Conservation (phyloP, 257 asterid genomes). For the Asclepias syriaca region DNA sequence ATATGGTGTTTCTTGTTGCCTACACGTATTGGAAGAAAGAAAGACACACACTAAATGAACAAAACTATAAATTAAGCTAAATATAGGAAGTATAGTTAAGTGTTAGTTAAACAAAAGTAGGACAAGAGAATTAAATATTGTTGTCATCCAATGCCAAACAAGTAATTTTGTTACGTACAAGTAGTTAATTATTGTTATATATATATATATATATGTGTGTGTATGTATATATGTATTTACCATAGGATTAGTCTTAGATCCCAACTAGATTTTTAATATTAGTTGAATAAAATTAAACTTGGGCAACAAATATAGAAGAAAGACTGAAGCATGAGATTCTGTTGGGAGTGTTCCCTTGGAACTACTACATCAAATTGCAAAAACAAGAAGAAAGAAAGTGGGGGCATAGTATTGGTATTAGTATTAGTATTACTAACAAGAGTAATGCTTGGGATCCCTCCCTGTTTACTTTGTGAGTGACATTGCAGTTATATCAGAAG, state of each 20-base stretch:
- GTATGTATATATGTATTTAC: too few relatives aligned
- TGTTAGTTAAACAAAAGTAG: conserved; percentile 9
- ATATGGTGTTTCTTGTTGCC: not conserved
- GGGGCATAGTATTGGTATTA: conserved; percentile 5
- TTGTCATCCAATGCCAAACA: conserved; percentile 12
- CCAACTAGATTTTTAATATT: not conserved
- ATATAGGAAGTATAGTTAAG: not conserved
- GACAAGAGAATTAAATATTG: conserved; percentile 2
- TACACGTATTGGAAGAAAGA: not conserved
- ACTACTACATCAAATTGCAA: conserved; percentile 19
- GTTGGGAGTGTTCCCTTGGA: conserved; percentile 52
- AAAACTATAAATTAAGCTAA: not conserved
- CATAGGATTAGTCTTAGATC: not conserved
- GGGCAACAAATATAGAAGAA: conserved; percentile 41
- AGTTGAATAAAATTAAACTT: not conserved
- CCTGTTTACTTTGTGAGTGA: not conserved
- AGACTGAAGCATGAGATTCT: conserved; percentile 46
- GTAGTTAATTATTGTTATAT: too few relatives aligned
- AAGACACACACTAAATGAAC: not conserved
- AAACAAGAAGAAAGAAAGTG: not conserved
- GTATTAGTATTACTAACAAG: not conserved
- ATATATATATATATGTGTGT: too few relatives aligned
- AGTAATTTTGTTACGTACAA: conserved; percentile 13
- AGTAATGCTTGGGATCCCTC: conserved; percentile 5
- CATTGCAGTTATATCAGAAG: conserved; percentile 18